Conservation (phyloP, 2,329 filamentous ascomycete species). For the Aspergillus piperis region DNA sequence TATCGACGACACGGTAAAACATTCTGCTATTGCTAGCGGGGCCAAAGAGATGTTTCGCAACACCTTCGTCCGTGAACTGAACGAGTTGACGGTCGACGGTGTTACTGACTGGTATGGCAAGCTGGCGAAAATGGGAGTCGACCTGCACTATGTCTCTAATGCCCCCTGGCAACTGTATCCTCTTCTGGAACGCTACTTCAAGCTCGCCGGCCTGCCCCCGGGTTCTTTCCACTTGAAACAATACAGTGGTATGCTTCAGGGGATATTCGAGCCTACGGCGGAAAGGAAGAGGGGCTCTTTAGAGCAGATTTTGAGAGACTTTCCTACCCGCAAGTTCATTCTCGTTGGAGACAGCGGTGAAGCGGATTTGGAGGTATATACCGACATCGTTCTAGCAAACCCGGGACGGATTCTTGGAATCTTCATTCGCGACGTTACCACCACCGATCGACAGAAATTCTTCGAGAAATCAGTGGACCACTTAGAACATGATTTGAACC, state of each 20-base stretch:
- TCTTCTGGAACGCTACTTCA: slow-evolving; percentile 82
- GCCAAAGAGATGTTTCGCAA: slow-evolving; percentile 95
- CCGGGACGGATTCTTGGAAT: slow-evolving; percentile 81
- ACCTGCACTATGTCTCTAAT: slow-evolving; percentile 97
- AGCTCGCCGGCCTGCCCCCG: slow-evolving; percentile 73
- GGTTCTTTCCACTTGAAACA: slow-evolving; percentile 96
- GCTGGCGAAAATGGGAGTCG: slow-evolving; percentile 77
- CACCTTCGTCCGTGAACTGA: slow-evolving; percentile 85
- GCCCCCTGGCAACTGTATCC: slow-evolving; percentile 98
- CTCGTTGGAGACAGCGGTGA: slow-evolving; percentile 95
- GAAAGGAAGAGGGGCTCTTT: slow-evolving; percentile 90
- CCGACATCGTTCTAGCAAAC: slow-evolving; percentile 82
- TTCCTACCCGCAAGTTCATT: slow-evolving; percentile 84
- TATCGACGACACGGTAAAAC: slow-evolving; percentile 96
- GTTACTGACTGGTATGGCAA: slow-evolving; percentile 86
- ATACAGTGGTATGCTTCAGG: slow-evolving; percentile 95
- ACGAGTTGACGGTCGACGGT: slow-evolving; percentile 79
- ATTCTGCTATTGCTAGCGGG: slow-evolving; percentile 84
- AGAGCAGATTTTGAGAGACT: slow-evolving; percentile 82
- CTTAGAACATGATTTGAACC: slow-evolving; percentile 25
- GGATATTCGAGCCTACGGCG: slow-evolving; percentile 95
- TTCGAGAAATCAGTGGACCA: slow-evolving; percentile 67
- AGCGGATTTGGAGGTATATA: slow-evolving; percentile 95
- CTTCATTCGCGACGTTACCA: slow-evolving; percentile 95
- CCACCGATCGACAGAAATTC: slow-evolving; percentile 69